Evolutionary conservation across 106 monocot genomes (phyloP), one percentile per base, ranked within the genome.

Genomic region (Dactylorhiza incarnata): DNA sequence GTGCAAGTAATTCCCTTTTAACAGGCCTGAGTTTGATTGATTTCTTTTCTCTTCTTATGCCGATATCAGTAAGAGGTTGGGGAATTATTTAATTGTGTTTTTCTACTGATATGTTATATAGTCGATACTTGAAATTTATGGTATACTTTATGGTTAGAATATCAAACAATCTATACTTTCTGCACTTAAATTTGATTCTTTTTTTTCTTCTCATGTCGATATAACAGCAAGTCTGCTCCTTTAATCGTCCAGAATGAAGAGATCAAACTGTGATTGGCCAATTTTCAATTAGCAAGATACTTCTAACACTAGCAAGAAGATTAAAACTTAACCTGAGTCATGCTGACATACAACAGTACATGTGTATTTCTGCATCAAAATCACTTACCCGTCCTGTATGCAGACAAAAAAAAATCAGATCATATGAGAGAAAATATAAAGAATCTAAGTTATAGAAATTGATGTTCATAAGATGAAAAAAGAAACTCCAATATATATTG

Each of bases 301-400:
- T 69, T 69, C 45, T 69, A 19, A 46, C 45, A 69, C 17, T 12
- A 48, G 22, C 72, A 72, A 4, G 72, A 24, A 22, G 22, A 10
- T 16, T 49, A 49, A 72, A 20, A 72, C 23, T 20, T 48, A 44
- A 49, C 48, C 19, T 72, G 72, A 23, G 49, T 19, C 72, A 24
- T 49, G 14, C 43, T 72, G 49, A 23, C 8, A n/a, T 48, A 71
- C n/a, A 71, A 48, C 71, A 71, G 12, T 15, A 48, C 71, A 20
- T 72, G 66, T 26, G 66, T 26, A 22, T 48, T 16, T 20, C 5
- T 71, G 61, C 16, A 72, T 55, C 71, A 78, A 26, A 59, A 61
- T 54, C 74, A 85, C 92, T 92, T 83, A 92, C 95, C 95, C 95
- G 81, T 95, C 95, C 95, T 95, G 90, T 86, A 89, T 75, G 61